Conservation (phyloP, 208 protist species). For the Acanthamoeba sp. region DNA sequence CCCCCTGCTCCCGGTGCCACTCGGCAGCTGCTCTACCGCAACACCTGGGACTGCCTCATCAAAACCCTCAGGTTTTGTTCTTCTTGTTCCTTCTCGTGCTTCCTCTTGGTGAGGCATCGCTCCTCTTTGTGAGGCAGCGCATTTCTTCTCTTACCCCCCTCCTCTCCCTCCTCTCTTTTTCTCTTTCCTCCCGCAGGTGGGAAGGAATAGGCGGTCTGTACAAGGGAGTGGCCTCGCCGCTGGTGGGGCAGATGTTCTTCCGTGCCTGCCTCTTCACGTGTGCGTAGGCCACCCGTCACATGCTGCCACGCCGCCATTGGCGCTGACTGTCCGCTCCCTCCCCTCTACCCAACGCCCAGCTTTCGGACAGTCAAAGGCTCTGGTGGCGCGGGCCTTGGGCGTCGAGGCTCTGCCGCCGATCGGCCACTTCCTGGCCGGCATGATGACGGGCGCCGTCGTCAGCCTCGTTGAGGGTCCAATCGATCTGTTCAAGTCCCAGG, state of each 20-base stretch:
- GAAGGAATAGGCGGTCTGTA: slow-evolving; percentile 76
- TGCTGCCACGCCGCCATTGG: background rate
- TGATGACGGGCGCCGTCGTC: slow-evolving; percentile 60
- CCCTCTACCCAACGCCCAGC: background rate
- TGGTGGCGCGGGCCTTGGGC: background rate
- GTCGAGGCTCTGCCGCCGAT: slow-evolving; percentile 1
- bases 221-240: slow-evolving; percentile 76
- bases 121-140: too few relatives aligned
- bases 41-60: slow-evolving; percentile 73
- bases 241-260: slow-evolving; percentile 79
- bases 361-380: background rate
- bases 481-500: slow-evolving; percentile 74
- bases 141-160: background rate
- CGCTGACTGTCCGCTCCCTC: background rate
- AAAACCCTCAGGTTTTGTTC: slow-evolving; percentile 58
- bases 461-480: slow-evolving; percentile 71
- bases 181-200: slow-evolving; percentile 4
- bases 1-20: background rate
- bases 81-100: too few relatives aligned
- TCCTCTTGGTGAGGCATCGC: background rate
- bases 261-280: slow-evolving; percentile 35
- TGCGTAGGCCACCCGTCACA: background rate
- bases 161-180: background rate
- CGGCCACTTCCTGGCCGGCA: slow-evolving; percentile 34
- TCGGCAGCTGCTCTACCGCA: slow-evolving; percentile 54